Evolutionary conservation across 192 early-diverging fungal species (phyloP).

Genomic region (Mycoemilia scoparia): DNA sequence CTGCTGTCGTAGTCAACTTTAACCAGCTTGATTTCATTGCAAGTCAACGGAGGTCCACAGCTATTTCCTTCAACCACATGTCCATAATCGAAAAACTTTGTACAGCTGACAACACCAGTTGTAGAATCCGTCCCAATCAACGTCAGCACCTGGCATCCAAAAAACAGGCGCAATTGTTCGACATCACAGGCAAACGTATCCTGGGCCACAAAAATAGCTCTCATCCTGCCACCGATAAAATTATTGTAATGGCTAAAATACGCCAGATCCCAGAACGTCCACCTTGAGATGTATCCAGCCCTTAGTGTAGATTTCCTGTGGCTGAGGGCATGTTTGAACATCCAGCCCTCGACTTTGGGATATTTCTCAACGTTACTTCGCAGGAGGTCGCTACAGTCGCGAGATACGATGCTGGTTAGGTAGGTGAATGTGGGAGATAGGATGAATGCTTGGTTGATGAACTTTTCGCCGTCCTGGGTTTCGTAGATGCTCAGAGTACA

Average conservation of each 20-base stretch:
- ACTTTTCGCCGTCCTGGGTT: slow-evolving; percentile 17
- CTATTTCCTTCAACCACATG: slow-evolving; percentile 22
- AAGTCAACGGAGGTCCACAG: slow-evolving; percentile 25
- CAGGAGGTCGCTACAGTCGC: slow-evolving; percentile 23
- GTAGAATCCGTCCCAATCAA: slow-evolving; percentile 12
- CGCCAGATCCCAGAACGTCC: slow-evolving; percentile 17
- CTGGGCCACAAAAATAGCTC: slow-evolving; percentile 18
- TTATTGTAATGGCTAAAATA: slow-evolving; percentile 33
- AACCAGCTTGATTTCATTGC: slow-evolving; percentile 27
- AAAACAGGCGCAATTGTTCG: slow-evolving; percentile 21
- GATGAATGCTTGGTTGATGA: slow-evolving; percentile 11
- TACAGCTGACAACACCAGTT: slow-evolving; percentile 7
- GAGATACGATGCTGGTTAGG: slow-evolving; percentile 8
- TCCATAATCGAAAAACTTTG: slow-evolving; percentile 20
- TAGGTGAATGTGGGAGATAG: slow-evolving; percentile 18
- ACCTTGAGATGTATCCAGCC: slow-evolving; percentile 15
- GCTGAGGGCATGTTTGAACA: slow-evolving; percentile 15
- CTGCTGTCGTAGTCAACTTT: no score
- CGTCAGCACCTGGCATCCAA: slow-evolving; percentile 22
- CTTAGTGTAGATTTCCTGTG: slow-evolving; percentile 13
- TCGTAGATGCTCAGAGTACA: slow-evolving; percentile 17
- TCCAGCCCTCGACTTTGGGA: slow-evolving; percentile 15
- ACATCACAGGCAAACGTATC: no score
- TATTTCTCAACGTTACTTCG: slow-evolving; percentile 17
- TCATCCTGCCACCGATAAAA: slow-evolving; percentile 19